Evolutionary conservation across 2,329 filamentous ascomycete genomes (phyloP).

Genomic region (Fusarium poae): DNA sequence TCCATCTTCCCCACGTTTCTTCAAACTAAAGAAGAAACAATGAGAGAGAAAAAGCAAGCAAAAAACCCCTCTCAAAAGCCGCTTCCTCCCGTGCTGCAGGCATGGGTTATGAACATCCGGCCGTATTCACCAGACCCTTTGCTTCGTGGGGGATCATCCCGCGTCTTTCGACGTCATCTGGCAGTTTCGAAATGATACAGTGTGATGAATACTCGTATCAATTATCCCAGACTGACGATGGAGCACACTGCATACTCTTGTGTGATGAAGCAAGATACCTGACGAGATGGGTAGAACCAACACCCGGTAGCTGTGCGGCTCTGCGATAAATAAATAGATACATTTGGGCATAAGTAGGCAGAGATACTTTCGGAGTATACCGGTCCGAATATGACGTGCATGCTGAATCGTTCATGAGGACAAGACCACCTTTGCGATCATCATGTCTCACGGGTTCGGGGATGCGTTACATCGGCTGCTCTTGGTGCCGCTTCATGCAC

Average conservation of each 20-base stretch:
- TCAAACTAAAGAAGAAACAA: neutral
- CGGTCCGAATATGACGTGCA: constrained; percentile 21
- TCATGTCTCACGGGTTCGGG: neutral
- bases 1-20: constrained; percentile 19
- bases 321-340: neutral
- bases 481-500: neutral
- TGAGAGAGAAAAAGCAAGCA: neutral
- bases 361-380: neutral
- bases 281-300: neutral
- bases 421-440: neutral
- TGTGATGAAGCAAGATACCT: neutral
- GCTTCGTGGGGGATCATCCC: constrained; percentile 31
- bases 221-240: neutral
- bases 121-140: constrained; percentile 9
- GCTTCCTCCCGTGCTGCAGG: constrained; percentile 17
- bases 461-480: constrained; percentile 2
- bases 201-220: constrained; percentile 2
- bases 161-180: constrained; percentile 18
- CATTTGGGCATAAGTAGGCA: too few relatives aligned
- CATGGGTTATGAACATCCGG: neutral
- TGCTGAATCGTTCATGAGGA: neutral
- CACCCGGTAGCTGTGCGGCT: constrained; percentile 11
- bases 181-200: neutral
- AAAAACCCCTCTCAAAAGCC: constrained; percentile 16
- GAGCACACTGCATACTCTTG: neutral